phyloP scores from a whole-genome alignment of 2,329 filamentous ascomycete species.

The Whalleya microplaca region DNA sequence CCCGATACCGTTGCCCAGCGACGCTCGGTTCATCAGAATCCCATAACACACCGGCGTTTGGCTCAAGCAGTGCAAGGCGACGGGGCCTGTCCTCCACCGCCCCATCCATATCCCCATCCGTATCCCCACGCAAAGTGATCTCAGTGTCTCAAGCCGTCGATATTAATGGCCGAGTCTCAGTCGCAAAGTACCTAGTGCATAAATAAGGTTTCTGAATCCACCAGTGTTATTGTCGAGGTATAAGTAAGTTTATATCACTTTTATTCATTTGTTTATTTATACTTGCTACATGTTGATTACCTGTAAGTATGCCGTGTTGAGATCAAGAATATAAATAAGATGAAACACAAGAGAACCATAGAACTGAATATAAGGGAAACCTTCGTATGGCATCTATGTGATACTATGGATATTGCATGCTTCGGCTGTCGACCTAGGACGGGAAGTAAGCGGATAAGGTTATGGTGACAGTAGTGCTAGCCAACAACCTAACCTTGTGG shows the following conservation, averaged over 20 bases:
- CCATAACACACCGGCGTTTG: background rate
- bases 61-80: too few relatives aligned
- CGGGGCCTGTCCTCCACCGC: background rate
- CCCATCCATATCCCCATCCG: background rate
- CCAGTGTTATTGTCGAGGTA: too few relatives aligned
- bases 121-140: background rate
- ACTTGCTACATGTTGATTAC: too few relatives aligned
- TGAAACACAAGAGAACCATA: too few relatives aligned
- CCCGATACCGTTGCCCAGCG: conserved; percentile 32
- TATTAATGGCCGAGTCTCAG: background rate
- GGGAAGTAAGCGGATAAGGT: too few relatives aligned
- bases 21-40: conserved; percentile 9
- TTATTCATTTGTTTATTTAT: too few relatives aligned
- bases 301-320: too few relatives aligned
- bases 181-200: background rate
- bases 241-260: background rate
- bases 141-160: background rate
- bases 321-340: too few relatives aligned
- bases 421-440: too few relatives aligned
- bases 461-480: conserved; percentile 1
- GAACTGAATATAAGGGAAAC: too few relatives aligned
- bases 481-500: conserved; percentile 8
- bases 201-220: background rate
- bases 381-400: too few relatives aligned
- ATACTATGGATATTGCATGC: too few relatives aligned